Base-by-base conservation (phyloP, 139 green algal genomes). In the Deuterostichococcus epilithicus region DNA sequence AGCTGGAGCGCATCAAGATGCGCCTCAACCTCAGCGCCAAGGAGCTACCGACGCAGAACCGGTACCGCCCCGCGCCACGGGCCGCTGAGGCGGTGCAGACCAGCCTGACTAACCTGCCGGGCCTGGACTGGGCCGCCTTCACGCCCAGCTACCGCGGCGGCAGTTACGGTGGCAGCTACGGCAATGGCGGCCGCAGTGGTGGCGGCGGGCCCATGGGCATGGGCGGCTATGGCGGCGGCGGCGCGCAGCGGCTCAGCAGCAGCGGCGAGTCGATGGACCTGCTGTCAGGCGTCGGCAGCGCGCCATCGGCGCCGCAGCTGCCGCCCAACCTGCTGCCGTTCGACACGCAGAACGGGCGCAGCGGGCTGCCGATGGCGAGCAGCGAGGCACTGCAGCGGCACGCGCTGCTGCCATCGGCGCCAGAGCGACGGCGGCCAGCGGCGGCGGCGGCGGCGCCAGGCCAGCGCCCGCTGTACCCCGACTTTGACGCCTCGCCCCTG, bases 1-100 rank as follows among this genome's bases (percentile, higher is more conserved):
- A 95, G 81, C 74, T 92, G 39, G 91, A 97, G 77, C 67, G 32
- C 6, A 71, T 95, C n/a, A 93, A 92, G 66, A 1, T 76, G 0
- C 68, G 38, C 0, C 72, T 93, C 26, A 66, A 81, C 30, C 75
- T 82, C 20, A 73, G 67, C 32, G 68, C 69, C 10, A 58, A 58
- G 23, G 32, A 60, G 26, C 5, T 28, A 26, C 18, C 69, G 35
- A 30, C 15, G 44, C 13, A 5, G 33, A 4, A 25, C 2, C 45
- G 74, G 36, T 79, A 88, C 18, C 67, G 68, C 20, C 34, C 42
- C 0, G 52, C 81, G 39, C 77, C 86, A 88, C 70, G 81, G 80
- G 0, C 25, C 52, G 52, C 77, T 0, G 78, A 88, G 37, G 82
- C 87, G 0, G 81, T 89, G 33, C 83, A 76, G 70, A 75, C 94